These are phyloP conservation scores for Obba rivulosa DNA, from an alignment of 768 basidiomycete genomes.

Conservation along the genomic window DNA sequence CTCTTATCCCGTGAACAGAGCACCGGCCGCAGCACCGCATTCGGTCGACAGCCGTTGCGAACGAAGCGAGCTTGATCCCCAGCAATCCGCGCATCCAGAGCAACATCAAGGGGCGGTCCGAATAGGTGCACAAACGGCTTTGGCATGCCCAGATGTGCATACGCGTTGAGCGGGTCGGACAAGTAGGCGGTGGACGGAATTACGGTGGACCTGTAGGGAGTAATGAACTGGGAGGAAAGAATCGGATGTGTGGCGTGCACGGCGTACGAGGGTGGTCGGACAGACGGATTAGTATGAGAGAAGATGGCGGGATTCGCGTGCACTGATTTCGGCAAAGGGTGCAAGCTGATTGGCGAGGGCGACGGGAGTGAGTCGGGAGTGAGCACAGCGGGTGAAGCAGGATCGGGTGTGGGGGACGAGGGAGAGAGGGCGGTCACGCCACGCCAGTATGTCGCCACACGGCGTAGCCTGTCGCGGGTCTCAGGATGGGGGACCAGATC, in stretches of 20 bases:
- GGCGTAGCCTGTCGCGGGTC: conserved; percentile 45
- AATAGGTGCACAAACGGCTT: conserved; percentile 81
- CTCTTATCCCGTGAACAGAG: conserved; percentile 27
- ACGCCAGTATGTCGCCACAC: conserved; percentile 60
- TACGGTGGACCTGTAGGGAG: conserved; percentile 60
- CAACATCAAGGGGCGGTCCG: conserved; percentile 70
- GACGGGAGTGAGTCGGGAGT: conserved; percentile 21
- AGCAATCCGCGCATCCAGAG: conserved; percentile 71
- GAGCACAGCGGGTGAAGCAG: conserved; percentile 30
- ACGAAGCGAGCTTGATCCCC: conserved; percentile 64
- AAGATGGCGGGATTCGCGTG: conserved; percentile 23
- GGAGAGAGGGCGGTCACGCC: conserved; percentile 54
- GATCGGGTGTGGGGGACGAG: conserved; percentile 24
- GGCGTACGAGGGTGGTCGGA: conserved; percentile 55
- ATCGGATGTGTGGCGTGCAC: conserved; percentile 62
- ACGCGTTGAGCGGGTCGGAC: conserved; percentile 80
- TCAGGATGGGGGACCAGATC: conserved; percentile 40
- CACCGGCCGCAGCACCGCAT: conserved; percentile 40
- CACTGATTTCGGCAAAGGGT: conserved; percentile 25
- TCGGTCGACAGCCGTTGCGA: conserved; percentile 51
- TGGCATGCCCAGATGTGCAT: conserved; percentile 74
- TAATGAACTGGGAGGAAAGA: conserved; percentile 48
- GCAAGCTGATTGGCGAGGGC: conserved; percentile 23
- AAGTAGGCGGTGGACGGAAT: conserved; percentile 67
- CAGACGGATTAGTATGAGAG: conserved; percentile 30